Base-by-base conservation (phyloP, 208 protist genomes). In the Vickermania ingenoplastis region DNA sequence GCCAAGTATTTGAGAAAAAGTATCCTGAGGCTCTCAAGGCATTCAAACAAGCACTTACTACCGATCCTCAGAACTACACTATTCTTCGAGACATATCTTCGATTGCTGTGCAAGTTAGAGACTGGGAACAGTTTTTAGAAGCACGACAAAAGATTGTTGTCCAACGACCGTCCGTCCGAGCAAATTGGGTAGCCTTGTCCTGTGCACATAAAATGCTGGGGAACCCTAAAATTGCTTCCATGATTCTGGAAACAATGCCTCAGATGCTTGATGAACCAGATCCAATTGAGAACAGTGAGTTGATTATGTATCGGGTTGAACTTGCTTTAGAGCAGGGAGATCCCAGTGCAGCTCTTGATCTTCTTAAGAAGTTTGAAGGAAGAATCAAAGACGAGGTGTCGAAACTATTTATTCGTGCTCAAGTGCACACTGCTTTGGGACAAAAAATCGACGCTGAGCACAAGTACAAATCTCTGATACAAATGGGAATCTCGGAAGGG, bases 61-160 rank as follows among this genome's bases (percentile, higher is more conserved):
- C 72, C 2, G 89, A 94, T 54, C 59, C 75, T 23, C 73, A 76
- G 21, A 97, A 98, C 77, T 7, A 69, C 31, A 83, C 93, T 64
- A 87, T 97, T 57, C 63, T 97, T 48, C 71, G 91, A 28, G 96
- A 98, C 63, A 58, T 98, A 11, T 77, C 82, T 31, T 65, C 82
- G 5, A 68, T 87, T n/a, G 92, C 93, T 69, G 78, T 97, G 29
- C 95, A 98, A 63, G 54, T 90, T 49, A 82, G 94, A 23, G 94
- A 98, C 63, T 91, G 90, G 69, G 77, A 90, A 23, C 84, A 89
- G 41, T 97, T 96, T 65, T 59, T 95, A 22, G 73, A 96, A 30
- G 83, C 76, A 14, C 77, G 93, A 23, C 69, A 94, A 56, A 86
- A 87, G 64, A 77, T 98, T 67, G 75, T 98, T 27, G 83, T 73